These are phyloP conservation scores for Pistacia vera DNA, from an alignment of 345 rosid species.

Conservation along the genomic window DNA sequence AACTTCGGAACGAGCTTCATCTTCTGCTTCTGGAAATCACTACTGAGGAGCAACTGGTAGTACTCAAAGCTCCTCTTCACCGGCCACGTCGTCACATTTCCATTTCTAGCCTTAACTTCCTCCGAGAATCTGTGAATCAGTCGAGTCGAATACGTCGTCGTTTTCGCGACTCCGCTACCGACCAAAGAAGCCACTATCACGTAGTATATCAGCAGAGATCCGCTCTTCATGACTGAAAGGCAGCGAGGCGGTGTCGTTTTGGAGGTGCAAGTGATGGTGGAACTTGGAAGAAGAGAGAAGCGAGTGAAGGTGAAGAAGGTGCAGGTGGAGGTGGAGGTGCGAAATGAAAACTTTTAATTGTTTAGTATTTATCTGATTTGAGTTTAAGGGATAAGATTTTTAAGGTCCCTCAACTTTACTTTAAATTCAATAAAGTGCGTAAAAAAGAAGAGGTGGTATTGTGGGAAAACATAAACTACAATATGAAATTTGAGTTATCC, in stretches of 20 bases:
- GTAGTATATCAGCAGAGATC: conserved; percentile 27
- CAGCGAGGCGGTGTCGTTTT: background rate
- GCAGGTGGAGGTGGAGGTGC: too few species aligned
- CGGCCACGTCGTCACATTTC: conserved; percentile 42
- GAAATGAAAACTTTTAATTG: too few species aligned
- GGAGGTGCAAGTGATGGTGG: background rate
- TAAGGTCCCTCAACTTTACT: too few species aligned
- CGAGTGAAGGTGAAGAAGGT: background rate
- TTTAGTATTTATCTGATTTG: too few species aligned
- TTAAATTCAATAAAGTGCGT: too few species aligned
- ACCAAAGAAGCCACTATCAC: background rate
- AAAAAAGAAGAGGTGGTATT: too few species aligned
- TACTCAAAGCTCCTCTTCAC: conserved; percentile 61
- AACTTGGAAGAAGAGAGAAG: background rate
- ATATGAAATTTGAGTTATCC: too few species aligned
- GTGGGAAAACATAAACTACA: too few species aligned
- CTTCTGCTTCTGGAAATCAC: conserved; percentile 66
- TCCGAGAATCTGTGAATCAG: conserved; percentile 85
- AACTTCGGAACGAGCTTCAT: conserved; percentile 68
- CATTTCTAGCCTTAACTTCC: conserved; percentile 44
- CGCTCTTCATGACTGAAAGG: conserved; percentile 31
- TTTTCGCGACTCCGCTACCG: conserved; percentile 1
- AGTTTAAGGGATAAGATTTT: too few species aligned
- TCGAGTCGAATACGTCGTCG: conserved; percentile 49
- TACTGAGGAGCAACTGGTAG: conserved; percentile 46